A percentile compares a stretch with the other conserved stretches of the same genome.
Evolutionary conservation across 148 eudicot genomes (phyloP).

Genomic region (Tetragonia tetragonoides): DNA sequence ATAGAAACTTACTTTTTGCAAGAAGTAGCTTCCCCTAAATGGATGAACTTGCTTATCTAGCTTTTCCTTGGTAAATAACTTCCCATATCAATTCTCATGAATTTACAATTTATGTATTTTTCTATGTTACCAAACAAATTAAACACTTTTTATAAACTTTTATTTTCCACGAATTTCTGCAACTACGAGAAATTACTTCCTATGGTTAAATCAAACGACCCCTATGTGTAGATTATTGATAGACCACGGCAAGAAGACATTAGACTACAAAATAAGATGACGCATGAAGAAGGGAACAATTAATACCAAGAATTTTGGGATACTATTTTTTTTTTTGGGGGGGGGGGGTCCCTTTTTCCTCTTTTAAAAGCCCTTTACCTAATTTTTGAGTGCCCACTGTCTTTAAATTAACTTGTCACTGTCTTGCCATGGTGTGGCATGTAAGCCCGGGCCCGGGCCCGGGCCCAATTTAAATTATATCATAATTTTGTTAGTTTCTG

Average conservation of each 20-base stretch:
- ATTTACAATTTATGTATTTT: no score
- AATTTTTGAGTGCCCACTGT: constrained; percentile 21
- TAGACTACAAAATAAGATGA: constrained; percentile 5
- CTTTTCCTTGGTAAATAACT: no score
- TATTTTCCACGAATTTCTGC: no score
- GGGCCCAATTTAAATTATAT: background rate
- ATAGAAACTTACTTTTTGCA: no score
- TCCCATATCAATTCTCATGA: no score
- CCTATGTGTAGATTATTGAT: no score
- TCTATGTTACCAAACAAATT: no score
- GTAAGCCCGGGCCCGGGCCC: background rate
- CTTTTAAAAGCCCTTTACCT: constrained; percentile 19
- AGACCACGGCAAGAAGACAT: background rate
- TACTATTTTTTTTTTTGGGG: background rate
- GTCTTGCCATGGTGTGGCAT: background rate
- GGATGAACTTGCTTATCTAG: no score
- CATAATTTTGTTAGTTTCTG: background rate
- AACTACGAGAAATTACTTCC: no score
- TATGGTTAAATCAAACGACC: no score
- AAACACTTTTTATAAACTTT: no score
- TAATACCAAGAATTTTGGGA: constrained; percentile 1
- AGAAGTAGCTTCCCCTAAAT: no score
- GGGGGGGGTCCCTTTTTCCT: background rate
- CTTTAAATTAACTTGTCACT: constrained; percentile 6
- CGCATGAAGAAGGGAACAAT: constrained; percentile 1